Evolutionary conservation across 164 flowering plant genomes (phyloP), one percentile per base, ranked within the genome.

Genomic region (Magnolia changhungtana): DNA sequence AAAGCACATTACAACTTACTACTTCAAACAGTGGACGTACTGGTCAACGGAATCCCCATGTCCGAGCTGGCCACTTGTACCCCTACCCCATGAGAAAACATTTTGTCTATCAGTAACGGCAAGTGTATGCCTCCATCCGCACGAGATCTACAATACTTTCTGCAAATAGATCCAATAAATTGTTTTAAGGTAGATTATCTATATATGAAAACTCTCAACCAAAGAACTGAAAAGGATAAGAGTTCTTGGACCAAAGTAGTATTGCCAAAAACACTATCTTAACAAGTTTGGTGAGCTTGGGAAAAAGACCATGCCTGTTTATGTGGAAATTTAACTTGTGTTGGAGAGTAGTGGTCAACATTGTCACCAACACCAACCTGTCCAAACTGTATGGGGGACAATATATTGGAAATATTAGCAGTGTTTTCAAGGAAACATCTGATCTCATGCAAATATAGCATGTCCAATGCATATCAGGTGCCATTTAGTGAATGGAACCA

Each of bases 11-110:
- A 10, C 16, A 7, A 55, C 37, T 31, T 31, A 31, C 59, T 9
- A 55, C 8, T 5, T 9, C 59, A 55, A 55, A 55, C n/a, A 69
- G 71, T 50, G 76, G 65, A 75, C 67, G 86, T 95, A 95, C 97
- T 92, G 64, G 79, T 95, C 98, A 67, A 84, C 16, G 71, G 87
- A 77, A 64, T 90, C 95, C 8, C 95, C 95, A 83, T 88, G 95
- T 69, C 99, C 99, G 69, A 96, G 99, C 80, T 96, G 99, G 75
- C 99, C 99, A 88, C 93, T 94, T 76, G 99, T 94, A 75, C 98
- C 95, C 82, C 98, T 89, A 71, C 99, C 99, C 99, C 99, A 96
- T 27, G 99, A 92, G 77, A 88, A 96, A 13, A 94, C 86, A 67
- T 96, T 92, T 20, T 88, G 85, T 29, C 82, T 82, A 45, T 94